Evolutionary conservation across 768 basidiomycete species (phyloP).

Genomic region (Naganishia antarctica): DNA sequence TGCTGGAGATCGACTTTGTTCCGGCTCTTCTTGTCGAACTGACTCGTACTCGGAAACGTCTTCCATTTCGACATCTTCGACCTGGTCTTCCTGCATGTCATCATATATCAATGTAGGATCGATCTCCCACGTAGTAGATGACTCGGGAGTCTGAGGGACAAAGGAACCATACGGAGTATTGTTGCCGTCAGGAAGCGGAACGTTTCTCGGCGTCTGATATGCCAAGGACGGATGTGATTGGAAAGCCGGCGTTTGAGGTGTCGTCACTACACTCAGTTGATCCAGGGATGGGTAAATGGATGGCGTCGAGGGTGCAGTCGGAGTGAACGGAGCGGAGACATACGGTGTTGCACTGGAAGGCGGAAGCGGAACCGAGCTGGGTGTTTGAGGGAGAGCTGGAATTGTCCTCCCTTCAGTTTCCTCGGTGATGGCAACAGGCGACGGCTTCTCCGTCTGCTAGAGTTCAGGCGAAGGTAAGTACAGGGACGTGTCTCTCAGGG

Average conservation of each 20-base stretch:
- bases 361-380: constrained; percentile 9
- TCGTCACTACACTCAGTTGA: background rate
- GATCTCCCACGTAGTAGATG: background rate
- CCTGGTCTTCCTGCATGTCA: background rate
- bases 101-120: constrained; percentile 1
- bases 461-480: background rate
- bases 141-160: background rate
- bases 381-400: background rate
- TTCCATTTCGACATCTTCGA: constrained; percentile 27
- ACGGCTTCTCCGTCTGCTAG: background rate
- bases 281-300: constrained; percentile 10
- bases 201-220: constrained; percentile 24
- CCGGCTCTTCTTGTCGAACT: background rate
- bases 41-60: constrained; percentile 17
- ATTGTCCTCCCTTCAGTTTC: background rate
- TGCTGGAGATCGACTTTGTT: constrained; percentile 16
- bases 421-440: background rate
- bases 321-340: constrained; percentile 1
- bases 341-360: background rate
- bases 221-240: background rate
- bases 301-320: constrained; percentile 4
- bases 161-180: constrained; percentile 23
- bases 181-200: constrained; percentile 20
- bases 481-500: background rate
- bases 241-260: constrained; percentile 1